A percentile compares a stretch with the other conserved stretches of the same genome.
These are phyloP conservation scores for Alternaria brassicae DNA, from an alignment of 2,329 filamentous ascomycete genomes.

Conservation along the genomic window DNA sequence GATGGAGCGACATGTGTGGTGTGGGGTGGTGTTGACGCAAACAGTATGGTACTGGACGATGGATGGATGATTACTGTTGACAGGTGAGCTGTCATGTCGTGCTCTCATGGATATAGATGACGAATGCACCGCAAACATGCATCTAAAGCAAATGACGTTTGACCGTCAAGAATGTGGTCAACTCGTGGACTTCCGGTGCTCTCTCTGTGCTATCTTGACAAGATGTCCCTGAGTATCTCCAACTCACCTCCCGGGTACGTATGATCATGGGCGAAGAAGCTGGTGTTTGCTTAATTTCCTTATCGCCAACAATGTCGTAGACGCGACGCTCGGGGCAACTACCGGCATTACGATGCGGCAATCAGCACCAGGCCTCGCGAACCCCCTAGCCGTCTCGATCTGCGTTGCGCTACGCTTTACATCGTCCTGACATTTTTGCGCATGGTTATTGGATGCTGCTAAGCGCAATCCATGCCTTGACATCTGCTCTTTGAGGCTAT, in stretches of 20 bases:
- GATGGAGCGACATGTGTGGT: conserved; percentile 58
- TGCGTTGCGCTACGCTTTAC: conserved; percentile 8
- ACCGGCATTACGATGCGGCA: not conserved
- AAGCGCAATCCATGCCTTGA: not conserved
- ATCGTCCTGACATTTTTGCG: not conserved
- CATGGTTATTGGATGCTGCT: not conserved
- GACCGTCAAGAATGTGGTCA: not conserved
- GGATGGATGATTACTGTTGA: conserved; percentile 54
- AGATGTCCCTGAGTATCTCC: not conserved
- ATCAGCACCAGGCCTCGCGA: not conserved
- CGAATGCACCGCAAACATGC: not conserved
- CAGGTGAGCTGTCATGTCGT: conserved; percentile 24
- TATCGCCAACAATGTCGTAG: not conserved
- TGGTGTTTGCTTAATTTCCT: not conserved
- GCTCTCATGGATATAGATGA: not conserved
- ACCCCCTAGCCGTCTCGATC: not conserved
- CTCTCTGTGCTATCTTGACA: not conserved
- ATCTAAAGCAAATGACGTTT: conserved; percentile 2
- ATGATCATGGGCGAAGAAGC: too few relatives aligned
- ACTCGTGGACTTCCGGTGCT: not conserved
- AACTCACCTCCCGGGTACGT: not conserved
- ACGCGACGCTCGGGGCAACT: not conserved
- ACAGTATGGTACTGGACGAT: conserved; percentile 52
- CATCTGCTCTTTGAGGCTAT: not conserved
- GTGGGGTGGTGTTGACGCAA: conserved; percentile 61